A percentile compares a stretch with the other conserved stretches of the same genome.
These are phyloP conservation scores for Ophiostoma angusticollis DNA, from an alignment of 2,329 filamentous ascomycete genomes.

Conservation along the genomic window DNA sequence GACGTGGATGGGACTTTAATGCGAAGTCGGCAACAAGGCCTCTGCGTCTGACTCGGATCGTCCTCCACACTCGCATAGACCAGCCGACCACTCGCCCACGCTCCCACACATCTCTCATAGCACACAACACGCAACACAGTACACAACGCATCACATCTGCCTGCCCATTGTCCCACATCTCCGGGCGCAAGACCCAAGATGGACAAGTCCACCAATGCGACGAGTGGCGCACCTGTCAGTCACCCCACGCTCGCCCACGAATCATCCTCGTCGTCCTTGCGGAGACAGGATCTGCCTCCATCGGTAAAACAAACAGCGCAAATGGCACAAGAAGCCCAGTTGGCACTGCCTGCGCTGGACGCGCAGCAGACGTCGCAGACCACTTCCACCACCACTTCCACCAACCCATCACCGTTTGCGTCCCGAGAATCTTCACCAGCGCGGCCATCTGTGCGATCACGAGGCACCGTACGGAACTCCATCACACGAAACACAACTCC, in stretches of 20 bases:
- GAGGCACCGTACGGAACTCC: background rate
- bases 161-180: constrained; percentile 17
- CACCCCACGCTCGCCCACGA: constrained; percentile 18
- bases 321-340: too few relatives aligned
- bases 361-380: constrained; percentile 13
- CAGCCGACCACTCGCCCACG: too few relatives aligned
- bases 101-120: too few relatives aligned
- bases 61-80: too few relatives aligned
- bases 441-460: constrained; percentile 24
- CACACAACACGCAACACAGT: background rate
- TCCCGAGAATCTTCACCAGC: constrained; percentile 36
- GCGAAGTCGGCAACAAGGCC: background rate
- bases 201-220: constrained; percentile 23
- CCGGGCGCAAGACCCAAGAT: constrained; percentile 17
- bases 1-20: constrained; percentile 3
- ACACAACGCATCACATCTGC: constrained; percentile 6
- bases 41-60: constrained; percentile 6
- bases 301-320: constrained; percentile 12
- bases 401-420: constrained; percentile 20
- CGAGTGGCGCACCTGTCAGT: constrained; percentile 18
- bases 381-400: constrained; percentile 19
- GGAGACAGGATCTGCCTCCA: constrained; percentile 13
- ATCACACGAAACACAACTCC: constrained; percentile 13
- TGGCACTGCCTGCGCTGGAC: too few relatives aligned
- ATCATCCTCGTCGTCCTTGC: constrained; percentile 15